These are phyloP conservation scores for Solanum chaucha DNA, from an alignment of 257 asterid species.

Conservation along the genomic window DNA sequence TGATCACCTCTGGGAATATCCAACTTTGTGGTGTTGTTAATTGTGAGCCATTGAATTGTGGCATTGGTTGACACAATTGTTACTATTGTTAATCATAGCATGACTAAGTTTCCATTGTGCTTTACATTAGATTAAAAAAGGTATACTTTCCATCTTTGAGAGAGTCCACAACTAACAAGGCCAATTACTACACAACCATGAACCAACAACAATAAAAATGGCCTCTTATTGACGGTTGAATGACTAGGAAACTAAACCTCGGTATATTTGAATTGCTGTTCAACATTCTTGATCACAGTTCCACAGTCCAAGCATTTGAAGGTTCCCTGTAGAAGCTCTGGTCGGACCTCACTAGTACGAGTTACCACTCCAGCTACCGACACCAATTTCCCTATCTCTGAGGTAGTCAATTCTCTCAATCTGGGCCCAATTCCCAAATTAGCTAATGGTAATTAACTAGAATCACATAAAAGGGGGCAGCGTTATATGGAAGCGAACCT, in stretches of 20 bases:
- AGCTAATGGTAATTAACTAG: background rate
- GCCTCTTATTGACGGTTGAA: background rate
- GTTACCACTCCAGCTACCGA: conserved; percentile 94
- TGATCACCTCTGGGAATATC: background rate
- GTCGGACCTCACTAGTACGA: conserved; percentile 91
- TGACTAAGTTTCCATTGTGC: background rate
- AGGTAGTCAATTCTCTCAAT: conserved; percentile 75
- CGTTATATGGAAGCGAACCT: conserved; percentile 10
- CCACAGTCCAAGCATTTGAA: conserved; percentile 96
- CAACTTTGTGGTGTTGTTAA: background rate
- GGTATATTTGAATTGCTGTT: conserved; percentile 87
- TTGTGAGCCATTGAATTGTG: background rate
- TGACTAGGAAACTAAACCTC: conserved; percentile 41
- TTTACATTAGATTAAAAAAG: background rate
- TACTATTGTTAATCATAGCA: background rate
- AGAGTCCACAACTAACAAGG: background rate
- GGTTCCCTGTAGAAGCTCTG: conserved; percentile 82
- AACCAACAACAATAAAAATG: background rate
- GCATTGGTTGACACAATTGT: background rate
- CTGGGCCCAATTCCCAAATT: conserved; percentile 7
- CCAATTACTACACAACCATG: background rate
- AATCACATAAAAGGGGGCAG: background rate
- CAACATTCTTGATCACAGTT: conserved; percentile 56
- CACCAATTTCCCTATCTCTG: conserved; percentile 84
- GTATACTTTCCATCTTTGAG: background rate